Percentiles rank a stretch among this genome's conserved stretches.
These are phyloP conservation scores for Tetrahymena thermophila DNA, from an alignment of 73 alveolate species.

Conservation along the genomic window DNA sequence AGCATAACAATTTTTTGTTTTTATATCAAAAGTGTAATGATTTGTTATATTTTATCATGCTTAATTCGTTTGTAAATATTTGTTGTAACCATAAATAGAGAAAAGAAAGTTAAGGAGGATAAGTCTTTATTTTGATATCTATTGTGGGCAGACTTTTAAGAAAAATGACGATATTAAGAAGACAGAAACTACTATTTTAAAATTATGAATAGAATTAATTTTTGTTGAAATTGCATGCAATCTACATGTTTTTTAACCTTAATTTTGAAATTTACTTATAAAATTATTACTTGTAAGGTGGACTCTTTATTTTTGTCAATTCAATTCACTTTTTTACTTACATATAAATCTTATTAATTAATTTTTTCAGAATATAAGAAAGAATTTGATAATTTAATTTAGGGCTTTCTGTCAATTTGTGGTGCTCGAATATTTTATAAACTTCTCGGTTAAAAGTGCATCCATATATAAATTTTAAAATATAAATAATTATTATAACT, in stretches of 20 bases:
- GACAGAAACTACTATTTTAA: no score
- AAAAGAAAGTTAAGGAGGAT: neutral
- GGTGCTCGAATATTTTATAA: neutral
- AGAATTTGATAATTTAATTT: neutral
- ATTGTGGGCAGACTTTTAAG: neutral
- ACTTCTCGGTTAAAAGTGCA: neutral
- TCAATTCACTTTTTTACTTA: neutral
- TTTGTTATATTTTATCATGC: neutral
- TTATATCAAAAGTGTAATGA: neutral
- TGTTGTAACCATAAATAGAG: neutral
- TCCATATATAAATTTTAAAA: neutral
- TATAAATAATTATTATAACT: neutral
- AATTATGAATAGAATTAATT: no score
- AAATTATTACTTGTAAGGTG: no score
- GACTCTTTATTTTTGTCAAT: no score
- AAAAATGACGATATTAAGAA: neutral
- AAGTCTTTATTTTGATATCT: neutral
- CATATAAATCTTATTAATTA: no score
- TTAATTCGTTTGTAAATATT: neutral
- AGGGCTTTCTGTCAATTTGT: neutral
- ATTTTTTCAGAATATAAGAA: neutral
- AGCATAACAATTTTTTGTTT: no score
- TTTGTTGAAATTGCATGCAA: no score
- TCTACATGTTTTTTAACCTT: no score
- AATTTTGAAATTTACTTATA: no score